These are phyloP conservation scores for Lipomyces yarrowii DNA, from an alignment of 1,139 yeast genomes.

Conservation along the genomic window DNA sequence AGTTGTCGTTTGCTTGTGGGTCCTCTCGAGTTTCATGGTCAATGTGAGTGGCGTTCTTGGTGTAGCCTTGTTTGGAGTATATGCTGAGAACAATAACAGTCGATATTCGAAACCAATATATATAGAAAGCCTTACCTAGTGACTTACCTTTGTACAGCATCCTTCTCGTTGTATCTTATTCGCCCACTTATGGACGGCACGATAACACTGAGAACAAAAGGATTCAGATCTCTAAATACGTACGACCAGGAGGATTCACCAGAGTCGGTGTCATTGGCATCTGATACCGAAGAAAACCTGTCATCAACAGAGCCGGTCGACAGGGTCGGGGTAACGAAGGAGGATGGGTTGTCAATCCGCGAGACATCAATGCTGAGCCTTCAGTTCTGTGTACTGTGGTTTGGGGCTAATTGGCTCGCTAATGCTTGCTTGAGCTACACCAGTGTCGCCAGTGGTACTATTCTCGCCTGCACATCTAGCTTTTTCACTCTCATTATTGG, in stretches of 20 bases:
- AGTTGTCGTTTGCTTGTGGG: conserved; percentile 35
- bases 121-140: conserved; percentile 92
- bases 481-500: conserved; percentile 91
- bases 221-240: not conserved
- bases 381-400: conserved; percentile 88
- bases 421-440: conserved; percentile 87
- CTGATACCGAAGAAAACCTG: not conserved
- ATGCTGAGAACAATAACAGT: conserved; percentile 7
- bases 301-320: not conserved
- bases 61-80: not conserved
- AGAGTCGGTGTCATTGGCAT: conserved; percentile 2
- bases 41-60: conserved; percentile 12
- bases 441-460: conserved; percentile 84
- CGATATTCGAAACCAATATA: conserved; percentile 58
- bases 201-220: conserved; percentile 2
- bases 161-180: conserved; percentile 74
- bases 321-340: not conserved
- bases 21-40: conserved; percentile 35
- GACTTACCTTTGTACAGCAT: conserved; percentile 86
- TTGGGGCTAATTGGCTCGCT: conserved; percentile 81
- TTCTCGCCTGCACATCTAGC: conserved; percentile 85
- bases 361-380: conserved; percentile 59
- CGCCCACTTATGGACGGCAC: conserved; percentile 23
- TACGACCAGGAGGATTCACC: conserved; percentile 6
- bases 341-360: conserved; percentile 35